Base-by-base conservation (phyloP, 1,284 basidiomycete species). In the Ustilago loliicola region DNA sequence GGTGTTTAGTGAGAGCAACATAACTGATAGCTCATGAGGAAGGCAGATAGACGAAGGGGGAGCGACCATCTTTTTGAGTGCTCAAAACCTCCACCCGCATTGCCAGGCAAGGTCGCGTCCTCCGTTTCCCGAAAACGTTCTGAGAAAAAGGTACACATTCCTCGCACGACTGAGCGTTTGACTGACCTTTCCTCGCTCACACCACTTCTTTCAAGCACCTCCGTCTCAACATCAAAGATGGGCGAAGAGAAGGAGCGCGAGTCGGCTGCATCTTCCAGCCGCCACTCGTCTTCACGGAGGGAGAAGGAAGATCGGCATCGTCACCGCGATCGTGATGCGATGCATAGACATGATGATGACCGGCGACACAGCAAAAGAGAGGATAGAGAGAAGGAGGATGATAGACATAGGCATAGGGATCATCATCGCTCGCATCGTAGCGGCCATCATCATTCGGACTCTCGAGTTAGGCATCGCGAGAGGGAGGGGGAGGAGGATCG, bases 241-340 rank as follows among this genome's bases (percentile, higher is more conserved):
- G 50, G 38, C 1, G 68, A 61, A 5, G 58, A 61, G 2, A 32
- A 25, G 7, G 15, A 27, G 1, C 25, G 27, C 21, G 27, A n/a
- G 8, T 17, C 32, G 6, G 48, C 25, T n/a, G 42, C 57, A 19
- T 61, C 58, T 9, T 57, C 63, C 8, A 40, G 38, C n/a, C 59
- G 42, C 5, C 48, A 61, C 30, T 25, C 48, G 3, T 50, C 48
- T 15, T 50, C 48, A 23, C 23, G 48, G 25, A 27, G 30, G 21
- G 63, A 72, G 25, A 54, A 68, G 13, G 57, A 61, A 30, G 56
- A 66, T 45, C 61, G 56, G 38, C 65, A 57, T 32, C 64, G 65
- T 9, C 56, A 64, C 45, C 53, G 40, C 40, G 61, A 61, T 13
- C 48, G 48, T 15, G 48, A 50, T 2, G 57, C 59, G 9, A 69